phyloP scores from a whole-genome alignment of 1,284 basidiomycete genomes.

The Paramarasmius palmivorus region DNA sequence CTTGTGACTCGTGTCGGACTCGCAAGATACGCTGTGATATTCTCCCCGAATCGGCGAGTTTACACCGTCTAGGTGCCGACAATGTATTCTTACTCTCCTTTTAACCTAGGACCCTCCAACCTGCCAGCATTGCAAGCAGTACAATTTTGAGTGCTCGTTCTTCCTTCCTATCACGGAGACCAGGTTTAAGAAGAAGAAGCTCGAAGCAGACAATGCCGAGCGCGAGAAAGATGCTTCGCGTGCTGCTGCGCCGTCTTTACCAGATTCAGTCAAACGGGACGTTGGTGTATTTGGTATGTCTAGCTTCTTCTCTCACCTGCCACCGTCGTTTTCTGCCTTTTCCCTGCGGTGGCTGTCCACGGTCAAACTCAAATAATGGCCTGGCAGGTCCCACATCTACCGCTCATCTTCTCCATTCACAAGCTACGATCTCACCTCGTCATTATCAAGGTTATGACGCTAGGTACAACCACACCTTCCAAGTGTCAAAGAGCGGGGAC shows the following conservation, averaged over 20 bases:
- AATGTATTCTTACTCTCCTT: constrained; percentile 10
- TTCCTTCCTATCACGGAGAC: constrained; percentile 98
- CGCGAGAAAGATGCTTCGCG: constrained; percentile 40
- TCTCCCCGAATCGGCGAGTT: constrained; percentile 52
- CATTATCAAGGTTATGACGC: constrained; percentile 88
- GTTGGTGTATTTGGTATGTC: constrained; percentile 63
- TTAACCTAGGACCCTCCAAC: constrained; percentile 70
- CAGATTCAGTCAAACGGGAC: constrained; percentile 37
- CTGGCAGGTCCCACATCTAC: constrained; percentile 80
- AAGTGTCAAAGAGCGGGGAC: constrained; percentile 79
- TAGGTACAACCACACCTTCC: constrained; percentile 82
- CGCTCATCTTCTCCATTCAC: constrained; percentile 86
- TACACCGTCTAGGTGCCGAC: constrained; percentile 1
- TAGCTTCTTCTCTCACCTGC: constrained; percentile 16
- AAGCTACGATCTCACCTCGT: constrained; percentile 78
- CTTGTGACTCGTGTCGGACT: constrained; percentile 89
- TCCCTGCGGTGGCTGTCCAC: constrained; percentile 11
- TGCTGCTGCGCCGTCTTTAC: constrained; percentile 22
- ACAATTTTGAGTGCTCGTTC: constrained; percentile 91
- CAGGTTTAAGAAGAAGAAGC: constrained; percentile 93
- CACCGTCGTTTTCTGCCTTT: constrained; percentile 15
- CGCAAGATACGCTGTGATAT: constrained; percentile 94
- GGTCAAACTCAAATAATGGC: constrained; percentile 37
- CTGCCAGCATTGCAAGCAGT: constrained; percentile 88
- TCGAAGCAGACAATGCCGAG: constrained; percentile 63